Conservation (phyloP, 129 eudicot genomes). For the Ambrosia trifida region DNA sequence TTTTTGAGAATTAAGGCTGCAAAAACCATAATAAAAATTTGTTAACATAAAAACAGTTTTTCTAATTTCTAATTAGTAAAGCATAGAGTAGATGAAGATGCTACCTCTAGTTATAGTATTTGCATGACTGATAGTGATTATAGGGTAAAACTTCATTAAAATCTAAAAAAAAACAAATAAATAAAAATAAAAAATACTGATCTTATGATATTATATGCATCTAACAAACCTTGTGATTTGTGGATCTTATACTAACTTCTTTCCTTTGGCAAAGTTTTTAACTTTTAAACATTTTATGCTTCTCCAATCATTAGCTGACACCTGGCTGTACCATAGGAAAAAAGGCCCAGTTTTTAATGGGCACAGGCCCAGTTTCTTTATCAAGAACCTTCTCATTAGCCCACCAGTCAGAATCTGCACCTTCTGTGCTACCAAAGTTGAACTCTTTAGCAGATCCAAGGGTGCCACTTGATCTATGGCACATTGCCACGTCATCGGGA, state of each 20-base stretch:
- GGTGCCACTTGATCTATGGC: constrained; percentile 54
- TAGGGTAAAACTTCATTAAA: constrained; percentile 9
- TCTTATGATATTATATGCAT: constrained; percentile 27
- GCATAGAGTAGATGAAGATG: not conserved
- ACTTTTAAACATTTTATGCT: not conserved
- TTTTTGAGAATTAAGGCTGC: constrained; percentile 8
- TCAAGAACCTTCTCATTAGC: constrained; percentile 66
- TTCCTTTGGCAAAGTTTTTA: not conserved
- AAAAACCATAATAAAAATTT: constrained; percentile 3
- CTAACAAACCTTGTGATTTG: constrained; percentile 26
- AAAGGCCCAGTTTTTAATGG: constrained; percentile 67
- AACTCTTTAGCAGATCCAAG: constrained; percentile 81
- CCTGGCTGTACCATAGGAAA: constrained; percentile 67
- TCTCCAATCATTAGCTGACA: constrained; percentile 39
- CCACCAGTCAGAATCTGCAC: constrained; percentile 59
- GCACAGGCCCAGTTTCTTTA: constrained; percentile 44
- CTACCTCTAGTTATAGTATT: not conserved
- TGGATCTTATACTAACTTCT: not conserved
- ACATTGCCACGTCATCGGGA: constrained; percentile 43
- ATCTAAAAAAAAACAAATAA: constrained; percentile 24
- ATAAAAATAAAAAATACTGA: constrained; percentile 11
- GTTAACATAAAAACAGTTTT: not conserved
- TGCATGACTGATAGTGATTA: not conserved
- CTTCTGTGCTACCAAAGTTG: constrained; percentile 73
- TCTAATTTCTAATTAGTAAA: not conserved